Base-by-base conservation (phyloP, 164 flowering plant genomes). In the Echeveria elegans region DNA sequence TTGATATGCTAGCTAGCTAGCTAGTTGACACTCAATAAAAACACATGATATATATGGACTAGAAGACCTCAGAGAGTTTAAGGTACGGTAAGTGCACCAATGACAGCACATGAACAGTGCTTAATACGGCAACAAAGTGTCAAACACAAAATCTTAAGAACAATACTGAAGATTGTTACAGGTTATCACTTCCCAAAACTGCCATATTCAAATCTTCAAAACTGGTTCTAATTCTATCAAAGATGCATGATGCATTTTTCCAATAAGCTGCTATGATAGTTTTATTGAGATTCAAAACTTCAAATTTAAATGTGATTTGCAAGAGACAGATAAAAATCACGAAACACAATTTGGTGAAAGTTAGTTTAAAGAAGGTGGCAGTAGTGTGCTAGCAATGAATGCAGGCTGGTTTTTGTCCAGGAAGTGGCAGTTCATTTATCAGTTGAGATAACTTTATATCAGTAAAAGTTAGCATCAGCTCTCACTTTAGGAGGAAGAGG, bases 341-440 rank as follows among this genome's bases (percentile, higher is more conserved):
- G 31, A 56, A 2, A 12, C 32, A 26, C 61, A 29, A 29, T 26
- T 56, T 56, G 61, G 61, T 56, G 61, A 56, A 56, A 56, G 61
- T 56, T 56, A 28, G 61, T 19, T 56, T 56, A 56, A 56, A 56
- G 61, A 28, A 56, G 61, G 32, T 56, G 61, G 28, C 61, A 56
- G 61, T 56, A 56, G 31, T 53, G 60, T 53, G 60, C 15, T 26
- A 24, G 61, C 61, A 56, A 56, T 56, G 61, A 56, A 56, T 56
- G 61, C 61, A 56, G 59, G 61, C 61, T 56, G 32, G 61, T 28
- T 56, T n/a, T 56, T 56, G 61, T 56, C 61, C 14, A 28, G 61
- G 61, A 56, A 56, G 32, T 28, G 61, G 61, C 61, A 56, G 61
- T 56, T 26, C 61, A 56, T 26, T 56, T 56, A 56, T 56, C 61